phyloP scores from a whole-genome alignment of 1,284 basidiomycete species.

The Phlebopus sp. region DNA sequence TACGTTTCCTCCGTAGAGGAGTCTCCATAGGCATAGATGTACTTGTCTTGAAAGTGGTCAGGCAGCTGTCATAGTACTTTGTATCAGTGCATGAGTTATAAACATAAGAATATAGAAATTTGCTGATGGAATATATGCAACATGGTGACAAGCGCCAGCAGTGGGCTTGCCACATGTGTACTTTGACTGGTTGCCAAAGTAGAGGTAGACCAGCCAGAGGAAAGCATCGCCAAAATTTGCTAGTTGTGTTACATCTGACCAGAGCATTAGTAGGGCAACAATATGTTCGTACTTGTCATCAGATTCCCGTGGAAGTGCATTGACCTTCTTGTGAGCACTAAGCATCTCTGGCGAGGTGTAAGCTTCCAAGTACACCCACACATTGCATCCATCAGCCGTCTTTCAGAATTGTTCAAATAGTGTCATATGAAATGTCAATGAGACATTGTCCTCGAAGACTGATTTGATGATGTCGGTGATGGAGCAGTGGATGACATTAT shows the following conservation, averaged over 20 bases:
- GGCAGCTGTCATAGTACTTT: conserved; percentile 19
- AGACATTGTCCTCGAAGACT: conserved; percentile 1
- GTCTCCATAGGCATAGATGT: conserved; percentile 10
- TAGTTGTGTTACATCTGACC: conserved; percentile 29
- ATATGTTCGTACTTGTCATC: conserved; percentile 20
- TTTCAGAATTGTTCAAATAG: conserved; percentile 21
- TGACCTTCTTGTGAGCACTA: too few relatives aligned
- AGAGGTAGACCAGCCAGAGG: conserved; percentile 29
- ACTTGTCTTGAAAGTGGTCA: conserved; percentile 19
- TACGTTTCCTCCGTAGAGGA: conserved; percentile 8
- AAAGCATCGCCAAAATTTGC: too few relatives aligned
- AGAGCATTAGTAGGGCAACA: conserved; percentile 26
- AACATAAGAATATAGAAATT: conserved; percentile 17
- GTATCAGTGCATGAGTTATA: conserved; percentile 9
- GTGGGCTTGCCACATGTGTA: conserved; percentile 17
- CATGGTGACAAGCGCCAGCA: conserved; percentile 23
- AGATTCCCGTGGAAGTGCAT: conserved; percentile 10
- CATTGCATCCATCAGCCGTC: conserved; percentile 1
- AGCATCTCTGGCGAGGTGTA: conserved; percentile 20
- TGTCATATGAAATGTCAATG: conserved; percentile 2
- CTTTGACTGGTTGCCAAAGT: conserved; percentile 27
- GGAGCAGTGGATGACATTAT: conserved; percentile 4
- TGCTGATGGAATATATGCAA: conserved; percentile 29
- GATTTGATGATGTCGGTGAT: conserved; percentile 8
- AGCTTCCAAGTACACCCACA: conserved; percentile 18